Evolutionary conservation across 2,329 filamentous ascomycete species (phyloP), one percentile per base, ranked within the genome.

Genomic region (Aciculosporium take): DNA sequence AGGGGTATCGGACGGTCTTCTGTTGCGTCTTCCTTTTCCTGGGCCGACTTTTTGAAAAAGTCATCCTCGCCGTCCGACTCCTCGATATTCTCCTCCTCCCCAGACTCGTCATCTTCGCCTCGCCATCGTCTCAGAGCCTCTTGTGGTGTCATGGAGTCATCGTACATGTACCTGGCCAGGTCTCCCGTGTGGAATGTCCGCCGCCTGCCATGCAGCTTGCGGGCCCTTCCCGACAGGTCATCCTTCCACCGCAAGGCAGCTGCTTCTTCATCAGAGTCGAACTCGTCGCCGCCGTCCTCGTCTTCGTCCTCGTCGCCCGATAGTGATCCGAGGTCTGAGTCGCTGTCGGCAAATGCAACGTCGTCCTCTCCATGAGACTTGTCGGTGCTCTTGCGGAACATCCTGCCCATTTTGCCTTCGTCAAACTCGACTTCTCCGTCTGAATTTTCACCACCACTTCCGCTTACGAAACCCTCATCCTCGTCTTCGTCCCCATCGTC

Each of bases 311-410:
- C 64, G 0, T 60, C 61, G 1, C 67, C 66, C 2, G 85, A 94
- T 48, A 95, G 62, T 3, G 89, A 94, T 6, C 91, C 91, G 4
- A 98, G 71, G 57, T 98, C 93, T 0, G 91, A 98, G 59, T 98
- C 93, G 54, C 86, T 94, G 55, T 98, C 91, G 12, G 91, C 91
- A 65, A 95, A 98, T 1, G 79, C 85, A 43, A 96, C 53, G 41
- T 94, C 85, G 24, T 78, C 84, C 20, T 77, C 74, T 9, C 67
- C 67, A 18, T 56, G 69, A 29, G 72, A 66, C 40, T 67, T 66
- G 27, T 74, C 71, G 13, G 58, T 55, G 6, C 67, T 61, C 42
- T 69, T 69, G 40, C 67, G 66, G 57, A 80, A 81, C 54, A 79
- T 66, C 47, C 69, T 77, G 48, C 76, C 76, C 7, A 79, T 58